Conservation (phyloP, 2,329 filamentous ascomycete species). For the Sarocladium kiliense region DNA sequence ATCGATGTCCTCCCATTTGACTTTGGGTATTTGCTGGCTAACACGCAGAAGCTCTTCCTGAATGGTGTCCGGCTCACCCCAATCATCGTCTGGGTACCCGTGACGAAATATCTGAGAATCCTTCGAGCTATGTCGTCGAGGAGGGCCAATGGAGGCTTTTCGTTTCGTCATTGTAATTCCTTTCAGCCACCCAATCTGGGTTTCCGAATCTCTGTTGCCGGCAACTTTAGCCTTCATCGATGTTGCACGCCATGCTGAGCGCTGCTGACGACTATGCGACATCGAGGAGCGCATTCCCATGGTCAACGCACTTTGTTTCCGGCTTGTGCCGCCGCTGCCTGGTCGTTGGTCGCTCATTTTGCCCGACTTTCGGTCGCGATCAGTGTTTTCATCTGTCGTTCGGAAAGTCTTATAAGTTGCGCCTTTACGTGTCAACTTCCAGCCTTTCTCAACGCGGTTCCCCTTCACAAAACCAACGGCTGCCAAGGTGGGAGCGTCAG, state of each 20-base stretch:
- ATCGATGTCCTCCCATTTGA: slow-evolving; percentile 59
- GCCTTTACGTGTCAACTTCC: slow-evolving; percentile 75
- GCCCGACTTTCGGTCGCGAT: slow-evolving; percentile 51
- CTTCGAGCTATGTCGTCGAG: slow-evolving; percentile 44
- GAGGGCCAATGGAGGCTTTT: slow-evolving; percentile 32
- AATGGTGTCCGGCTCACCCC: slow-evolving; percentile 56
- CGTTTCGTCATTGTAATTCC: slow-evolving; percentile 60
- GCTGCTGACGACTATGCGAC: slow-evolving; percentile 22
- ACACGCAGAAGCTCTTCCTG: slow-evolving; percentile 62
- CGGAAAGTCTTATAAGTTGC: slow-evolving; percentile 83
- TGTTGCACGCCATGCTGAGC: slow-evolving; percentile 46
- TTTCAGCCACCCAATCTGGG: slow-evolving; percentile 65
- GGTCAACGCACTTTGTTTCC: slow-evolving; percentile 35
- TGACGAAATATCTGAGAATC: slow-evolving; percentile 47
- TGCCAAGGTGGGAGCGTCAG: slow-evolving; percentile 59
- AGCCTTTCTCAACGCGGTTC: slow-evolving; percentile 53
- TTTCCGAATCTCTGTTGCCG: slow-evolving; percentile 41
- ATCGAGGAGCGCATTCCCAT: slow-evolving; percentile 34
- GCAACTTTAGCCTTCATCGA: slow-evolving; percentile 54
- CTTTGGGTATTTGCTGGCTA: slow-evolving; percentile 56
- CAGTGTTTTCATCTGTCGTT: slow-evolving; percentile 56
- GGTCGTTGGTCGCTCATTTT: slow-evolving; percentile 59
- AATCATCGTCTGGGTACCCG: slow-evolving; percentile 44
- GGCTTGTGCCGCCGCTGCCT: slow-evolving; percentile 32
- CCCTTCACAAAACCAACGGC: slow-evolving; percentile 72